Base-by-base conservation (phyloP, 305 asterid species). In the Caryopteris hybrid region DNA sequence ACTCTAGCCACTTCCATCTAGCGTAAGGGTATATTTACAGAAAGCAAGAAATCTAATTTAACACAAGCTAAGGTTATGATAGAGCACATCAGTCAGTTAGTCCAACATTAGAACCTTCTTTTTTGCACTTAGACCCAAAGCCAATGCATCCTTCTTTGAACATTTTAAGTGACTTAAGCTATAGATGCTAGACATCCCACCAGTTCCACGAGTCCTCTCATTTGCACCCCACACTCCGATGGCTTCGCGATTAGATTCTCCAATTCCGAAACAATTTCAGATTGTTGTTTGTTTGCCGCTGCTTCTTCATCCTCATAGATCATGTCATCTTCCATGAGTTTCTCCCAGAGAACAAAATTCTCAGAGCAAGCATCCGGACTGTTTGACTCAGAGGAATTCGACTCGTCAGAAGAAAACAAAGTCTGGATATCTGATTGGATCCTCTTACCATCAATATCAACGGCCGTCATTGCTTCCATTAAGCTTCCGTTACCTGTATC, bases 291-390 rank as follows among this genome's bases (percentile, higher is more conserved):
- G 12, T 17, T 59, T 0, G 41, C 60, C 20, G 2, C 29, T 14
- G 52, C 74, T 1, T n/a, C 53, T 2, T 68, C 83, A 1, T 73
- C 88, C 61, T 83, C 97, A 5, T 79, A 93, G 6, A 93, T 85
- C 95, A 93, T 76, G 50, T 88, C 95, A 64, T 93, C 99, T 29
- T 90, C 99, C 88, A 93, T 87, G 0, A 93, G 76, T 78, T 93
- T 90, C 82, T 93, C 99, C 99, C 99, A 91, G 78, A 87, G 58
- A 4, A 89, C 84, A 34, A 84, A 90, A 48, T 56, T 88, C 79
- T 92, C 97, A 0, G 89, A 75, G 14, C 57, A 56, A 12, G 41
- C 41, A n/a, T 80, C 87, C 0, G 46, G 31, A 43, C 69, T 51
- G 34, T 57, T 66, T 2, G 34, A 18, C 65, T 58, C 80, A 0